These are phyloP conservation scores for Beauveria australis DNA, from an alignment of 2,329 filamentous ascomycete genomes.

Conservation along the genomic window DNA sequence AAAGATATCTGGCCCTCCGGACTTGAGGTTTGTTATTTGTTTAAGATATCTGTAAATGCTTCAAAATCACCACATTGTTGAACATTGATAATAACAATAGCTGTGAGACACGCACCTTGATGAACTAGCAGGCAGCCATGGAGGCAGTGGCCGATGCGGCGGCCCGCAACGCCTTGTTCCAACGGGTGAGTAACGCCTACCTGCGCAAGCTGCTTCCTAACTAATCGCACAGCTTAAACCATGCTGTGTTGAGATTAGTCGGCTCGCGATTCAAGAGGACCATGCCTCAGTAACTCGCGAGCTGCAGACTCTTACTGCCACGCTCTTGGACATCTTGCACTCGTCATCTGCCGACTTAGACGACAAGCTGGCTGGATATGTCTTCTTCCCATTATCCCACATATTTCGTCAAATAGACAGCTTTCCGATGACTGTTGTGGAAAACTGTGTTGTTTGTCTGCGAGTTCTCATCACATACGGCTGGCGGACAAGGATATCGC, in stretches of 20 bases:
- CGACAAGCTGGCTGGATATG: constrained; percentile 81
- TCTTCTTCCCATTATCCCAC: constrained; percentile 86
- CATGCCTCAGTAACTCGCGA: constrained; percentile 34
- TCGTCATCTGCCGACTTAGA: constrained; percentile 51
- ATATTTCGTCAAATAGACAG: constrained; percentile 69
- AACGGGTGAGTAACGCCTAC: constrained; percentile 17
- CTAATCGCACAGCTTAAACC: constrained; percentile 46
- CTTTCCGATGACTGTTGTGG: constrained; percentile 63
- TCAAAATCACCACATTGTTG: background rate
- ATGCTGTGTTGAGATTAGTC: constrained; percentile 51
- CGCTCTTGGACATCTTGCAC: constrained; percentile 39
- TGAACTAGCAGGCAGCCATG: constrained; percentile 17
- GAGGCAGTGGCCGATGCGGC: constrained; percentile 17
- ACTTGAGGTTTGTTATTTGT: too few species aligned
- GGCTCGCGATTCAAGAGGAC: constrained; percentile 42
- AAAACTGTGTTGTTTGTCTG: constrained; percentile 69
- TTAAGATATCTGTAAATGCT: background rate
- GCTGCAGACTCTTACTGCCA: constrained; percentile 36
- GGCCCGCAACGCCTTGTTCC: constrained; percentile 25
- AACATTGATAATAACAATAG: background rate
- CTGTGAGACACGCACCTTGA: background rate
- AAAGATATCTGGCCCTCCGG: too few species aligned
- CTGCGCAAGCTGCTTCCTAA: background rate
- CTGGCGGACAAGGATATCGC: constrained; percentile 66
- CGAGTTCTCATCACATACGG: constrained; percentile 65